Evolutionary conservation across 306 rosid genomes (phyloP).

Genomic region (Hippophae gyantsensis): DNA sequence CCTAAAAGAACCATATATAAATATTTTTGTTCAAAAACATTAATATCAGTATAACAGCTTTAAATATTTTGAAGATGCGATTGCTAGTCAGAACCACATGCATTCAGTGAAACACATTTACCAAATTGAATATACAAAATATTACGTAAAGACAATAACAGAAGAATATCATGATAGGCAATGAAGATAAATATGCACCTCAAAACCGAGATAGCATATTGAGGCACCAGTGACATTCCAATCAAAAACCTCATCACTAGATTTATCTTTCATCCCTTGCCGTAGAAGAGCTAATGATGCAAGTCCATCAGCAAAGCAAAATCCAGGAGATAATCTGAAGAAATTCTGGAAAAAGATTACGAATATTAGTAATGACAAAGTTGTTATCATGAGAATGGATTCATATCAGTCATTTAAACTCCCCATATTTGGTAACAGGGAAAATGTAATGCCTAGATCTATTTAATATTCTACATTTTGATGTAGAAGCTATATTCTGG

Average conservation of each 20-base stretch:
- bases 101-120: background rate
- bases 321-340: slow-evolving; percentile 93
- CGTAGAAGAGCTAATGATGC: slow-evolving; percentile 93
- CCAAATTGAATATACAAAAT: slow-evolving; percentile 9
- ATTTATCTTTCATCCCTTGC: slow-evolving; percentile 90
- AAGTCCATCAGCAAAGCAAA: slow-evolving; percentile 98
- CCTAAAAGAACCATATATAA: no score
- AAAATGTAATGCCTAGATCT: no score
- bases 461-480: no score
- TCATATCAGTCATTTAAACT: no score
- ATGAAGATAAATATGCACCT: slow-evolving; percentile 36
- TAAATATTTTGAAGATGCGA: background rate
- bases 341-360: slow-evolving; percentile 54
- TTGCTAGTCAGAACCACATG: slow-evolving; percentile 2
- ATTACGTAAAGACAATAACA: slow-evolving; percentile 11
- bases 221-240: slow-evolving; percentile 97
- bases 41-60: no score
- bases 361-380: slow-evolving; percentile 17
- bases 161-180: slow-evolving; percentile 3
- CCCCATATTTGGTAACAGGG: no score
- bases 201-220: slow-evolving; percentile 78
- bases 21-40: no score
- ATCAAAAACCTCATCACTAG: slow-evolving; percentile 66
- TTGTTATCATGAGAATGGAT: background rate
- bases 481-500: no score